These are phyloP conservation scores for Drechslerella dactyloides DNA, from an alignment of 2,329 filamentous ascomycete genomes.

Conservation along the genomic window DNA sequence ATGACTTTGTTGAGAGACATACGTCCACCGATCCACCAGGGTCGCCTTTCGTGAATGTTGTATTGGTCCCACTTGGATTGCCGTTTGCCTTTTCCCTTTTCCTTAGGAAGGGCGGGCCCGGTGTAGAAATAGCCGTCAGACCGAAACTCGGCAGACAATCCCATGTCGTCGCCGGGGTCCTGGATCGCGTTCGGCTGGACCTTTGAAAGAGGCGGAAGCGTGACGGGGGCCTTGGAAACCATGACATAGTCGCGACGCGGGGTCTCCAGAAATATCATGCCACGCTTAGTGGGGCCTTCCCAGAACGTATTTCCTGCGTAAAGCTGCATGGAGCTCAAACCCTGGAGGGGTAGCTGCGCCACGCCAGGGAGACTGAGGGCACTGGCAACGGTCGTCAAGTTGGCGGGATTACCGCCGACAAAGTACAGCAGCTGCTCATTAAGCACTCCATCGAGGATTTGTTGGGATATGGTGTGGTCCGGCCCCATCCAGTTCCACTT, in stretches of 20 bases:
- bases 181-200: slow-evolving; percentile 41
- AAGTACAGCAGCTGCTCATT: too few species aligned
- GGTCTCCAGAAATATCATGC: slow-evolving; percentile 35
- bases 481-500: slow-evolving; percentile 40
- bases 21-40: slow-evolving; percentile 42
- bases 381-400: too few species aligned
- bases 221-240: slow-evolving; percentile 26
- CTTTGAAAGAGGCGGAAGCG: slow-evolving; percentile 35
- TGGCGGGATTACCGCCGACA: too few species aligned
- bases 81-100: slow-evolving; percentile 13
- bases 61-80: slow-evolving; percentile 20
- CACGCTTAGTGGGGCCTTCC: slow-evolving; percentile 19
- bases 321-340: slow-evolving; percentile 11
- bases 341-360: slow-evolving; percentile 2
- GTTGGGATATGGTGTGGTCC: background rate
- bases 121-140: slow-evolving; percentile 27
- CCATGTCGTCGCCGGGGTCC: slow-evolving; percentile 17
- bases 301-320: background rate
- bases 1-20: slow-evolving; percentile 38
- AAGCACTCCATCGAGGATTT: too few species aligned
- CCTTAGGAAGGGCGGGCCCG: slow-evolving; percentile 15
- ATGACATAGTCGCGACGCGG: slow-evolving; percentile 33
- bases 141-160: slow-evolving; percentile 12
- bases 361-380: too few species aligned
- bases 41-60: slow-evolving; percentile 23